Evolutionary conservation across 306 rosid genomes (phyloP), one percentile per base, ranked within the genome.

Genomic region (Dicorynia guianensis): DNA sequence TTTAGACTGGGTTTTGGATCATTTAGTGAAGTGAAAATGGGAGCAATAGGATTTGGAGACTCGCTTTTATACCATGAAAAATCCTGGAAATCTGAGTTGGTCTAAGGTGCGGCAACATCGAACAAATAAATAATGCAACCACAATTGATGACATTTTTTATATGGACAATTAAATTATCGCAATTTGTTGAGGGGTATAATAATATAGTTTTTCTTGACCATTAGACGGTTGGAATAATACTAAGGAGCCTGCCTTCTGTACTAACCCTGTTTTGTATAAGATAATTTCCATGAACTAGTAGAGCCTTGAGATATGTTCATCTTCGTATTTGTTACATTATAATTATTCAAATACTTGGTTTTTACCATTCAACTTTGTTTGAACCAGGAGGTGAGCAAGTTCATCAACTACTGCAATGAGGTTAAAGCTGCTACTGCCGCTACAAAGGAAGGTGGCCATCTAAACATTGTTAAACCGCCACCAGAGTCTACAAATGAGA

Each of bases 381-480:
- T 72, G 20, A 86, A 67, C 50, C 80, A 95, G 97, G 98, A 90
- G 79, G 47, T 95, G 67, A 95, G 96, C 79, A 95, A 95, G 87
- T 95, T 95, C 86, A 92, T 95, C 55, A 92, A 92, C 76, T 85
- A 89, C 49, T 88, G 92, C 90, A 95, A 95, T 59, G 98, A 95
- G 84, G 55, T 87, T 48, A 95, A 90, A 86, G 97, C 96, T 0
- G 97, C 96, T 54, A 87, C 96, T 1, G 80, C 83, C 19, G 98
- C 98, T 38, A 79, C 82, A 33, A 92, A 90, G 82, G 97, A 95
- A 25, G 97, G 98, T 17, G 98, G 97, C 55, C 93, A 89, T 56
- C 77, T 95, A 42, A 85, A 83, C 78, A 87, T 95, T 18, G 86
- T 92, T 46, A 92, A 95, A 84, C 40, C 82, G 3, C 60, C 81